Conservation (phyloP, 441 rosid genomes). For the Lepidium campestre region DNA sequence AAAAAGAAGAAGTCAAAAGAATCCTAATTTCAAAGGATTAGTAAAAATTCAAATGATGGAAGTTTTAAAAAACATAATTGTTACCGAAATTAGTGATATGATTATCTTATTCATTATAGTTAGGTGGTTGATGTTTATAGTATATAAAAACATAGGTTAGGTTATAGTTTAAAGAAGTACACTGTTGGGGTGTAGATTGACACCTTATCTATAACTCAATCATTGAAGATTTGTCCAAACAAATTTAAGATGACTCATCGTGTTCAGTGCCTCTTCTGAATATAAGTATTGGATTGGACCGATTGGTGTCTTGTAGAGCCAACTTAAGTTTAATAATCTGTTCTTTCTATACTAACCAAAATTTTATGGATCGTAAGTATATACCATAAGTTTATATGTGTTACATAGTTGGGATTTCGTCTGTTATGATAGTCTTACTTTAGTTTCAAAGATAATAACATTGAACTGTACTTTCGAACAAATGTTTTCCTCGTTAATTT, state of each 20-base stretch:
- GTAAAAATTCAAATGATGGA: neutral
- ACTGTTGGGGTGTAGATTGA: neutral
- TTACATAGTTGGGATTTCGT: no score
- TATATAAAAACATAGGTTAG: neutral
- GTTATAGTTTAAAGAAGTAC: neutral
- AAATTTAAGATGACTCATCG: neutral
- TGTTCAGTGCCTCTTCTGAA: neutral
- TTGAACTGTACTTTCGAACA: no score
- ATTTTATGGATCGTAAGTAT: no score
- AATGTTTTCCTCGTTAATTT: no score
- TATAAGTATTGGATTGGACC: neutral
- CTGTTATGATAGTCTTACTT: no score
- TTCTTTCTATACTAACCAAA: neutral
- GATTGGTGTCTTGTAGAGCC: neutral
- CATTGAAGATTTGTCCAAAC: constrained; percentile 1
- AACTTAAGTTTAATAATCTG: neutral
- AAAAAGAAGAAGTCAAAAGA: neutral
- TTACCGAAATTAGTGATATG: neutral
- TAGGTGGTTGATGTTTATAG: neutral
- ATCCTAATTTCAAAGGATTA: neutral
- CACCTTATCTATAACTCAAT: constrained; percentile 16
- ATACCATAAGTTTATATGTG: no score
- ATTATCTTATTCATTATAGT: constrained; percentile 1
- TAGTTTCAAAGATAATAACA: no score
- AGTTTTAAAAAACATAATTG: neutral